Evolutionary conservation across 2,329 filamentous ascomycete species (phyloP).

Genomic region (Venturia oleaginea): DNA sequence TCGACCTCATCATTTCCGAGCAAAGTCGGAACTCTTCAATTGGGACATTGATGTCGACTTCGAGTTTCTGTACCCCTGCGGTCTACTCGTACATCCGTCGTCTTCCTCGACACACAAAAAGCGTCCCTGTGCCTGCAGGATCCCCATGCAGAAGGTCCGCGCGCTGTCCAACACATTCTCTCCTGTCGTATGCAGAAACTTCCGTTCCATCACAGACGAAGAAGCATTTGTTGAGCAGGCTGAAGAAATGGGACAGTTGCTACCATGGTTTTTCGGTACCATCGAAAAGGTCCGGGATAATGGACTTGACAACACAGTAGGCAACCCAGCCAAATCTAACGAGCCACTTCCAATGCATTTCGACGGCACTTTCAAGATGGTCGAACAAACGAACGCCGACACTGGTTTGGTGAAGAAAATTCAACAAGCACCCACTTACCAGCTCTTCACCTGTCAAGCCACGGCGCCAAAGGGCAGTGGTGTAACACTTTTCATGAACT

Average conservation of each 20-base stretch:
- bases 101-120: background rate
- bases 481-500: constrained; percentile 46
- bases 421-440: constrained; percentile 31
- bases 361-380: constrained; percentile 48
- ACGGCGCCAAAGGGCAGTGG: constrained; percentile 42
- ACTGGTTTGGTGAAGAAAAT: constrained; percentile 35
- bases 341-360: constrained; percentile 52
- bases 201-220: background rate
- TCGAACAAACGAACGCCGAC: constrained; percentile 30
- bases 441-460: constrained; percentile 42
- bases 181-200: background rate
- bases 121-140: background rate
- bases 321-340: constrained; percentile 14
- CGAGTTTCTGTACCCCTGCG: constrained; percentile 16
- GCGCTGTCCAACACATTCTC: background rate
- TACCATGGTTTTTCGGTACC: background rate
- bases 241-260: background rate
- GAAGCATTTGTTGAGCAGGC: background rate
- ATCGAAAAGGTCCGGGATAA: background rate
- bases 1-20: constrained; percentile 8
- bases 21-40: constrained; percentile 16
- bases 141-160: background rate
- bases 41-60: constrained; percentile 16
- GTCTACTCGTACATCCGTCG: constrained; percentile 13
- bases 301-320: background rate